Conservation (phyloP, 176 grass and related monocot species). For the sorghum (Sorghum bicolor) region Sorghum_bicolor_NCBIv3 NC_012873.2:12393001-12393500, state of each 20-base stretch:
- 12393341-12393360: slow-evolving; percentile 17
- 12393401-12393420: neutral
- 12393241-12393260: slow-evolving; percentile 48
- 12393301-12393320: neutral
- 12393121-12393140: slow-evolving; percentile 42
- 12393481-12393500: neutral
- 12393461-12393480: neutral
- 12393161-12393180: slow-evolving; percentile 69
- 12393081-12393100: slow-evolving; percentile 80
- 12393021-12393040: slow-evolving; percentile 78
- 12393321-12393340: slow-evolving; percentile 19
- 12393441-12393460: neutral
- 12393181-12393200: slow-evolving; percentile 40
- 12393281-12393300: slow-evolving; percentile 31
- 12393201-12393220: slow-evolving; percentile 48
- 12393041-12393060: slow-evolving; percentile 61
- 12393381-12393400: neutral
- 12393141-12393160: slow-evolving; percentile 45
- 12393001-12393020: slow-evolving; percentile 87
- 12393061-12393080: slow-evolving; percentile 90
- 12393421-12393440: no score
- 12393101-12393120: slow-evolving; percentile 41
- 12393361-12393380: slow-evolving; percentile 29
- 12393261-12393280: slow-evolving; percentile 42
- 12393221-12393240: slow-evolving; percentile 51